A percentile compares a stretch with the other conserved stretches of the same genome.
phyloP scores from a whole-genome alignment of 805 yeast species.

The Metschnikowia amazonensis region DNA sequence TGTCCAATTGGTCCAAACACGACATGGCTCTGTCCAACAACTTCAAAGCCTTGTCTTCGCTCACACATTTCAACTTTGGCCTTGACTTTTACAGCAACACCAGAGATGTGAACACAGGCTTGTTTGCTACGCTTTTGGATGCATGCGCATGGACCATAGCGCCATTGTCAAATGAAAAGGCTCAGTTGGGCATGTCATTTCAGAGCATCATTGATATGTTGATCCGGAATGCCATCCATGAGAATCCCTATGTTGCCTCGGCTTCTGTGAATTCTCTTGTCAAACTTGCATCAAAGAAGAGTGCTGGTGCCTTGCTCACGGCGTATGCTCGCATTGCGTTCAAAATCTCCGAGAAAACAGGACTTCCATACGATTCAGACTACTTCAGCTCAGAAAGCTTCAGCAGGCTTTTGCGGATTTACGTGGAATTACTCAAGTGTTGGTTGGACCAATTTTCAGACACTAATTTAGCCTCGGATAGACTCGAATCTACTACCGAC shows the following conservation, averaged over 20 bases:
- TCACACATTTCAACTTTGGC: slow-evolving; percentile 38
- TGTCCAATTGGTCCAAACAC: slow-evolving; percentile 30
- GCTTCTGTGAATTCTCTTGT: slow-evolving; percentile 65
- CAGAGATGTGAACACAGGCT: slow-evolving; percentile 45
- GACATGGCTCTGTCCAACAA: slow-evolving; percentile 14
- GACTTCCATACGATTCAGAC: slow-evolving; percentile 49
- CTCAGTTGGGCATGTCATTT: slow-evolving; percentile 47
- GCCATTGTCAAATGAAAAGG: slow-evolving; percentile 29
- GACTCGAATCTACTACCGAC: slow-evolving; percentile 23
- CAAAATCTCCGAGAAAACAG: slow-evolving; percentile 70
- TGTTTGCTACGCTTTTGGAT: slow-evolving; percentile 68
- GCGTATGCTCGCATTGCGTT: slow-evolving; percentile 78
- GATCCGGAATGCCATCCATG: slow-evolving; percentile 72
- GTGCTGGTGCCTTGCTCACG: slow-evolving; percentile 67
- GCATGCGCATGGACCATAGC: slow-evolving; percentile 63
- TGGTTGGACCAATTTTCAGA: slow-evolving; percentile 70
- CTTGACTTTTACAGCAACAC: slow-evolving; percentile 34
- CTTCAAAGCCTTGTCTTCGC: slow-evolving; percentile 35
- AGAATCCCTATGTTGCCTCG: slow-evolving; percentile 54
- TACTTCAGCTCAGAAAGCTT: slow-evolving; percentile 61
- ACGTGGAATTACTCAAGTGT: slow-evolving; percentile 72
- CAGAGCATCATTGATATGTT: slow-evolving; percentile 69
- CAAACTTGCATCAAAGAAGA: slow-evolving; percentile 60
- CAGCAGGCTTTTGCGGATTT: slow-evolving; percentile 57
- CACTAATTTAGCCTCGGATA: slow-evolving; percentile 21